Evolutionary conservation across 176 grass and related monocot species (phyloP).

Genomic region (Alloteropsis semialata): DNA sequence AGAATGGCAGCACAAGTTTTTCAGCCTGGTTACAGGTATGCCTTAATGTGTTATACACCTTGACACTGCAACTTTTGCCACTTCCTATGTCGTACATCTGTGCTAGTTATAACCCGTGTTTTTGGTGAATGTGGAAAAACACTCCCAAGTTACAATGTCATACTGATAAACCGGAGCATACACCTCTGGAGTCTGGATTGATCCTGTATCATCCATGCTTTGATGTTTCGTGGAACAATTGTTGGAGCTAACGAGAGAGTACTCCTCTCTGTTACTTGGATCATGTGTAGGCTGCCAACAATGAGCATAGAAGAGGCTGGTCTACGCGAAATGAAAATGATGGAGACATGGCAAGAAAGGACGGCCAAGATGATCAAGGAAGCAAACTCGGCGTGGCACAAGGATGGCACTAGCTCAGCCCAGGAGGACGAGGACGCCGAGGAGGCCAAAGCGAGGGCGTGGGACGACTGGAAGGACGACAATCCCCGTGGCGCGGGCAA

Average conservation of each 20-base stretch:
- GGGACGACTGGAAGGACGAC: constrained; percentile 96
- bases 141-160: background rate
- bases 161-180: background rate
- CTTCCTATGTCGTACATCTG: background rate
- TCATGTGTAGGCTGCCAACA: constrained; percentile 55
- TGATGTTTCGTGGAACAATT: background rate
- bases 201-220: background rate
- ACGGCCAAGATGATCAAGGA: constrained; percentile 68
- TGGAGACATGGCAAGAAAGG: constrained; percentile 82
- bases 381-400: constrained; percentile 74
- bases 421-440: constrained; percentile 68
- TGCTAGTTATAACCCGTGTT: background rate
- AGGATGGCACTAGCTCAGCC: constrained; percentile 37
- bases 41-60: background rate
- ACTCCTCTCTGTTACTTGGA: background rate
- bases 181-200: background rate
- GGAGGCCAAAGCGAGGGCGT: constrained; percentile 81
- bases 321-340: constrained; percentile 88
- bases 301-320: constrained; percentile 98
- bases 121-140: too few relatives aligned
- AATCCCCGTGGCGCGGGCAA: constrained; percentile 92
- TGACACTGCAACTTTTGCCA: background rate
- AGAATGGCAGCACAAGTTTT: constrained; percentile 84
- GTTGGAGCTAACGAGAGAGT: background rate
- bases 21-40: constrained; percentile 89